Percentiles rank a stretch among this genome's conserved stretches.
These are phyloP conservation scores for Sporothrix brasiliensis DNA, from an alignment of 2,329 filamentous ascomycete genomes.

Conservation along the genomic window DNA sequence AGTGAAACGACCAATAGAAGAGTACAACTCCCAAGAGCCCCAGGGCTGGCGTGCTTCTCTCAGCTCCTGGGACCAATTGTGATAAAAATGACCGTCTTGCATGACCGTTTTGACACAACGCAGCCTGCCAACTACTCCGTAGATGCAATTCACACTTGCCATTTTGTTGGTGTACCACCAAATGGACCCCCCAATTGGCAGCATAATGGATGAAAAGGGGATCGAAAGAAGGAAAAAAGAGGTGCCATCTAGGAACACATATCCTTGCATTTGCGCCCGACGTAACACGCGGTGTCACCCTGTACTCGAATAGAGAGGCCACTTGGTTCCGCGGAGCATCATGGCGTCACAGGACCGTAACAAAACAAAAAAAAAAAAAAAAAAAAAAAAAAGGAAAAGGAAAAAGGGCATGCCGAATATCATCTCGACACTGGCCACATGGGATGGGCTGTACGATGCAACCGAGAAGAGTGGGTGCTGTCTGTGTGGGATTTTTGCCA, in stretches of 20 bases:
- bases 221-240: no score
- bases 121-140: not conserved
- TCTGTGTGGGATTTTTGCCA: not conserved
- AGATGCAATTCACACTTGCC: not conserved
- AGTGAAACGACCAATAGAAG: no score
- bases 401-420: conserved; percentile 1
- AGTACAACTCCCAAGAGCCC: not conserved
- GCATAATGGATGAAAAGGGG: not conserved
- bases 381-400: not conserved
- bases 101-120: not conserved
- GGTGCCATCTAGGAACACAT: not conserved
- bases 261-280: not conserved
- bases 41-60: no score
- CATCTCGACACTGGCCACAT: conserved; percentile 12
- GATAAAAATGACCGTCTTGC: not conserved
- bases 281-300: not conserved
- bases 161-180: conserved; percentile 20
- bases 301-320: conserved; percentile 2
- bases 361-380: not conserved
- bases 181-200: not conserved
- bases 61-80: not conserved
- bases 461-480: not conserved
- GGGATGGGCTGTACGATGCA: conserved; percentile 11
- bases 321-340: not conserved
- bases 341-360: not conserved